Conservation (phyloP, 2,329 filamentous ascomycete genomes). For the Rhynchosporium graminicola region DNA sequence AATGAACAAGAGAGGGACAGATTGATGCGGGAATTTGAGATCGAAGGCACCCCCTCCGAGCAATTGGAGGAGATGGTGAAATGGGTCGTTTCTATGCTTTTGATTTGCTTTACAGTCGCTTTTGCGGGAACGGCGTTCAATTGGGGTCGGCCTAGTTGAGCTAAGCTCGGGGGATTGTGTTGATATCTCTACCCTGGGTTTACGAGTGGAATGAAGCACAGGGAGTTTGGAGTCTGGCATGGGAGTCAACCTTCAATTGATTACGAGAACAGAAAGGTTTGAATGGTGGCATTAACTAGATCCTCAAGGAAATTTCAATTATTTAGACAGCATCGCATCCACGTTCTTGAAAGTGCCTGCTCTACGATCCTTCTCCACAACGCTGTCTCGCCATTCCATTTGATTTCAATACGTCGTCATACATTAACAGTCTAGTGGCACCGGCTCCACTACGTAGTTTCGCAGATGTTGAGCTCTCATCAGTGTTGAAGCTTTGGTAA, state of each 20-base stretch:
- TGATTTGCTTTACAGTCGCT: conserved; percentile 35
- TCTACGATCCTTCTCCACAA: too few species aligned
- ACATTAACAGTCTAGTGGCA: too few species aligned
- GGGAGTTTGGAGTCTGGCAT: conserved; percentile 6
- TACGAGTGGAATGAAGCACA: background rate
- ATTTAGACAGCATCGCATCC: background rate
- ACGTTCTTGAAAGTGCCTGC: background rate
- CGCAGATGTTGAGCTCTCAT: too few species aligned
- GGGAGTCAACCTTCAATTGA: background rate
- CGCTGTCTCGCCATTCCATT: too few species aligned
- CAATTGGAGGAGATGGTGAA: conserved; percentile 36
- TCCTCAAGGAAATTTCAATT: too few species aligned
- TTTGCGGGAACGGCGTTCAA: conserved; percentile 37
- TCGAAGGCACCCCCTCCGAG: conserved; percentile 29
- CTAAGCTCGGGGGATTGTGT: background rate
- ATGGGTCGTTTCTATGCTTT: conserved; percentile 38
- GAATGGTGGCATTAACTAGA: too few species aligned
- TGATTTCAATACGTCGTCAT: too few species aligned
- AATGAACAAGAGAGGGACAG: conserved; percentile 29
- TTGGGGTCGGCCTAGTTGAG: conserved; percentile 30
- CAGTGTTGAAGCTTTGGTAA: too few species aligned
- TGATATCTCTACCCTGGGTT: conserved; percentile 12
- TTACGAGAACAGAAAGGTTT: background rate
- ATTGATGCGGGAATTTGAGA: conserved; percentile 28
- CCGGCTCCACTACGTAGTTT: too few species aligned